phyloP scores from a whole-genome alignment of 1,139 yeast species.

The Pichia sp. region DNA sequence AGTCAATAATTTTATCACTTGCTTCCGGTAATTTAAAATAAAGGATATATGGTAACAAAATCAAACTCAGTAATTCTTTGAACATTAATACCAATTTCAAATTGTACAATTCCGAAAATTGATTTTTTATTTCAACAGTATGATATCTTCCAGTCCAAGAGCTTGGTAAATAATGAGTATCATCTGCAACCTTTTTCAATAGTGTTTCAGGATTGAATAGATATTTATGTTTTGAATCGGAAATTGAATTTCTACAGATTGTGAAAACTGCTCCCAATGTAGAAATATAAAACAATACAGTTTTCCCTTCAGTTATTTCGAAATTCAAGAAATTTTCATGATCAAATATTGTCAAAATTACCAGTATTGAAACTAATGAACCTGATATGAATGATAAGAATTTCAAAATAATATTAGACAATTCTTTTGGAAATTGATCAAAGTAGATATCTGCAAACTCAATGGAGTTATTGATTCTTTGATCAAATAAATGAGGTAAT shows the following conservation, averaged over 20 bases:
- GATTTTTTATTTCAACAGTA: conserved; percentile 72
- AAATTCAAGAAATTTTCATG: conserved; percentile 88
- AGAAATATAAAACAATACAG: conserved; percentile 82
- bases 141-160: conserved; percentile 83
- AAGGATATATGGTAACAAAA: conserved; percentile 78
- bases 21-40: conserved; percentile 75
- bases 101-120: conserved; percentile 73
- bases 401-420: conserved; percentile 51
- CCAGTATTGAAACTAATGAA: conserved; percentile 82
- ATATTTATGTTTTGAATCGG: conserved; percentile 37
- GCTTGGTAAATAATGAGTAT: conserved; percentile 82
- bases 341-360: conserved; percentile 76
- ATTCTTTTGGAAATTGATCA: conserved; percentile 88
- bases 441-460: conserved; percentile 78
- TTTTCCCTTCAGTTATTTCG: conserved; percentile 74
- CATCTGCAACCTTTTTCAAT: conserved; percentile 66
- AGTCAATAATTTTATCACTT: conserved; percentile 74
- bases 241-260: conserved; percentile 28
- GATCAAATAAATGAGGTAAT: conserved; percentile 76
- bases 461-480: conserved; percentile 67
- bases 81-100: conserved; percentile 63
- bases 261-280: conserved; percentile 61
- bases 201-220: conserved; percentile 90
- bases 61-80: conserved; percentile 71
- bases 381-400: conserved; percentile 77